Evolutionary conservation across 768 basidiomycete species (phyloP).

Genomic region (Trametes punicea): DNA sequence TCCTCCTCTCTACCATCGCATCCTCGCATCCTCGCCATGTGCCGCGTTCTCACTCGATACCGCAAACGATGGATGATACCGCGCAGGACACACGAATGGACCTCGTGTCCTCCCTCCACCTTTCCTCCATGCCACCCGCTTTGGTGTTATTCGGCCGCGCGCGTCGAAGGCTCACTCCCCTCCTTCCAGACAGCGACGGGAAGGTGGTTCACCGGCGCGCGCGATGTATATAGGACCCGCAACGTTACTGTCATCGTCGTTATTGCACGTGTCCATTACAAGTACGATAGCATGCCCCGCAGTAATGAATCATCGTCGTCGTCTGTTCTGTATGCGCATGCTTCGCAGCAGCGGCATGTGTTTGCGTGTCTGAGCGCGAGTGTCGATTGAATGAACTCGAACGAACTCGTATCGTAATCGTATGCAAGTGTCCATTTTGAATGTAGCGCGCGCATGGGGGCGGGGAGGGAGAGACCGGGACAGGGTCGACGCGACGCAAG

Average conservation of each 20-base stretch:
- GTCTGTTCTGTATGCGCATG: neutral
- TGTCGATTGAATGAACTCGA: too few relatives aligned
- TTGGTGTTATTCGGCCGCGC: conserved; percentile 4
- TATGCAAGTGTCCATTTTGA: neutral
- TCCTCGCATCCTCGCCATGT: conserved; percentile 3
- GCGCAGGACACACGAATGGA: conserved; percentile 9
- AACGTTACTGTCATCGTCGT: neutral
- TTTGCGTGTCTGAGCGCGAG: too few relatives aligned
- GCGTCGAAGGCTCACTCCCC: too few relatives aligned
- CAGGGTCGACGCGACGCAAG: too few relatives aligned
- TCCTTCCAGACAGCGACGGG: too few relatives aligned
- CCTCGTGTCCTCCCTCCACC: neutral
- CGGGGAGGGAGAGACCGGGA: too few relatives aligned
- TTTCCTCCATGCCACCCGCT: neutral
- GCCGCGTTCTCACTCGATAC: neutral
- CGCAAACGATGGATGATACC: conserved; percentile 17
- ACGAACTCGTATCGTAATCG: neutral
- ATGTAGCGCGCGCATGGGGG: too few relatives aligned
- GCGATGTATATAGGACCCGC: neutral
- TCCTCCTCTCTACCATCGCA: neutral
- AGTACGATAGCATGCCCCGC: conserved; percentile 3
- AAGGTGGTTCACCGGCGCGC: too few relatives aligned
- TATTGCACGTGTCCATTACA: neutral
- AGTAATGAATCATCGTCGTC: neutral
- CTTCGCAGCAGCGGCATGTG: neutral